Percentiles rank a stretch among this genome's conserved stretches.
Conservation (phyloP, 805 yeast species). For the Maudiozyma bulderi region DNA sequence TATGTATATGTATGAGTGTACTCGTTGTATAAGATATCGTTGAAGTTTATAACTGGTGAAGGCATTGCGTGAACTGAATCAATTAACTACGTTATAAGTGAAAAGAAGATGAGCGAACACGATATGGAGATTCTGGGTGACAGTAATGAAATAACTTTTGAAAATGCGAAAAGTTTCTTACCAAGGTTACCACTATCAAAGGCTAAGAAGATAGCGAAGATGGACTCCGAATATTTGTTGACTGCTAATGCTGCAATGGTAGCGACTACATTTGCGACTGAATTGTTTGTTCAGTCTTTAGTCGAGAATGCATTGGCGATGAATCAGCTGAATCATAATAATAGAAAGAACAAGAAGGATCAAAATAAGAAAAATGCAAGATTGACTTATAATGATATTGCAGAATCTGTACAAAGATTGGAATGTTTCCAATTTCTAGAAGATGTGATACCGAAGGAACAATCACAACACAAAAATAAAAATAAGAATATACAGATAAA, state of each 20-base stretch:
- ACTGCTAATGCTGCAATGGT: slow-evolving; percentile 22
- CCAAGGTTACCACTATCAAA: slow-evolving; percentile 20
- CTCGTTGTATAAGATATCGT: too few relatives aligned
- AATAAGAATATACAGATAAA: background rate
- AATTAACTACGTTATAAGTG: too few relatives aligned
- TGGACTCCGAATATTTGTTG: slow-evolving; percentile 19
- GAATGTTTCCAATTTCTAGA: slow-evolving; percentile 21
- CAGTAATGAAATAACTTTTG: background rate
- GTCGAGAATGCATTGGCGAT: slow-evolving; percentile 19
- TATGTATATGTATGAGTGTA: too few relatives aligned
- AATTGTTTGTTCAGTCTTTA: slow-evolving; percentile 20
- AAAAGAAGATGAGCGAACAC: background rate
- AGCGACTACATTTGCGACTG: slow-evolving; percentile 24
- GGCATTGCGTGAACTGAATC: too few relatives aligned
- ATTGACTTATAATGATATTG: slow-evolving; percentile 18
- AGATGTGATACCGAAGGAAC: slow-evolving; percentile 17
- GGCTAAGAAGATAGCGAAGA: slow-evolving; percentile 22
- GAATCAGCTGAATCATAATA: slow-evolving; percentile 9
- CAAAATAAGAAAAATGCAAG: slow-evolving; percentile 5
- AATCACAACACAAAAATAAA: background rate
- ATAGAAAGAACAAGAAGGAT: background rate
- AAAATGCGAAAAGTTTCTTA: background rate
- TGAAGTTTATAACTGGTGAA: too few relatives aligned
- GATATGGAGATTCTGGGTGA: background rate
- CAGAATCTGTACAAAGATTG: slow-evolving; percentile 11